Evolutionary conservation across 2,329 filamentous ascomycete genomes (phyloP).

Genomic region (Chalara sp.): DNA sequence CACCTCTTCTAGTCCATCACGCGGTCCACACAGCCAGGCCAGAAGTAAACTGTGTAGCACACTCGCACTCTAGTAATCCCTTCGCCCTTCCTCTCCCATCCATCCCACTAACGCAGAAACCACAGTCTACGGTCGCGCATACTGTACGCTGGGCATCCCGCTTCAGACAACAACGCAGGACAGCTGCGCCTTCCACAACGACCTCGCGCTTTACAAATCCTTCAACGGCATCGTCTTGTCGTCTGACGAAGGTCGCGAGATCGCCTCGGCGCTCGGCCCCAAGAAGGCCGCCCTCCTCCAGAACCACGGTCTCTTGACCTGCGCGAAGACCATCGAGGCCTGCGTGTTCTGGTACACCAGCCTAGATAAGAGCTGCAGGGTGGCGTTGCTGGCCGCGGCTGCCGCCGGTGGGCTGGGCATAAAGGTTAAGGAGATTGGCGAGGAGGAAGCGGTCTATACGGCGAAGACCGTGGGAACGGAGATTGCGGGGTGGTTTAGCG

Average conservation of each 20-base stretch:
- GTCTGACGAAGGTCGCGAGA: constrained; percentile 42
- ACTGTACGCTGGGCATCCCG: constrained; percentile 48
- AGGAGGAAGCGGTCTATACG: constrained; percentile 62
- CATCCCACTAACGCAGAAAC: no score
- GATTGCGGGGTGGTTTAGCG: constrained; percentile 61
- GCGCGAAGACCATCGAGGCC: constrained; percentile 41
- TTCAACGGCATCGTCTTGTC: constrained; percentile 48
- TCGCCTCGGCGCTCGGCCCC: constrained; percentile 38
- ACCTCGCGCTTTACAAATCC: constrained; percentile 31
- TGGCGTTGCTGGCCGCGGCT: constrained; percentile 48
- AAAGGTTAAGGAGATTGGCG: constrained; percentile 58
- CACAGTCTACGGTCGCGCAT: constrained; percentile 50
- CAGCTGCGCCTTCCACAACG: constrained; percentile 43
- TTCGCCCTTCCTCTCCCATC: no score
- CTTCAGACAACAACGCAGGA: constrained; percentile 44
- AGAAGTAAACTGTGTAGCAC: constrained; percentile 51
- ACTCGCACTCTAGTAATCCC: constrained; percentile 38
- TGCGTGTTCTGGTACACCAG: constrained; percentile 48
- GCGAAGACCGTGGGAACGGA: constrained; percentile 57
- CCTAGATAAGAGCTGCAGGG: constrained; percentile 41
- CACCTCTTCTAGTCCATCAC: constrained; percentile 52
- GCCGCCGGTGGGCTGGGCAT: constrained; percentile 55
- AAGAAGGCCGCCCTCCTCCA: constrained; percentile 47
- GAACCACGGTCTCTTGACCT: constrained; percentile 49
- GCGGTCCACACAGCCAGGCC: constrained; percentile 52